Percentiles rank a stretch among this genome's conserved stretches.
phyloP scores from a whole-genome alignment of 164 flowering plant genomes.

The Magnolia sinica region DNA sequence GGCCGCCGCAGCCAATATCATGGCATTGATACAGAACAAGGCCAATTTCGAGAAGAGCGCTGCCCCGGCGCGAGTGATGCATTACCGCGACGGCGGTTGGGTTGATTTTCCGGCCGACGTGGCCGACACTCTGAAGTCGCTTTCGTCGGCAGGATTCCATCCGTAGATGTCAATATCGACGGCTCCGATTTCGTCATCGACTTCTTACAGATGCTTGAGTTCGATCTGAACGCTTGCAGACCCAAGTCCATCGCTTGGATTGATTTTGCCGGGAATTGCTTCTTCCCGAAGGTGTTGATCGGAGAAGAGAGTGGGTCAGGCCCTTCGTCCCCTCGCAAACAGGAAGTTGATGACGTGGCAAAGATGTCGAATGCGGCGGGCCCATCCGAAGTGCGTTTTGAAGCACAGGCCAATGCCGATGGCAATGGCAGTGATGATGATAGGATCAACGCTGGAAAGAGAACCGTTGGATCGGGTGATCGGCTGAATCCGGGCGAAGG shows the following conservation, averaged over 20 bases:
- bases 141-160: slow-evolving; percentile 1
- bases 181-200: slow-evolving; percentile 10
- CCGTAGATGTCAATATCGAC: slow-evolving; percentile 2
- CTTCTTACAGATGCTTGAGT: slow-evolving; percentile 16
- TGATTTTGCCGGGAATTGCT: slow-evolving; percentile 14
- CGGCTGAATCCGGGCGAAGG: neutral
- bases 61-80: slow-evolving; percentile 6
- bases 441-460: no score
- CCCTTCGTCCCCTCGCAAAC: slow-evolving; percentile 1
- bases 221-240: slow-evolving; percentile 4
- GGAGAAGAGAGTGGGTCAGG: neutral
- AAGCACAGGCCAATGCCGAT: no score
- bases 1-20: neutral
- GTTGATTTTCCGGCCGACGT: slow-evolving; percentile 9
- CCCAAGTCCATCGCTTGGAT: slow-evolving; percentile 18
- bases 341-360: slow-evolving; percentile 22
- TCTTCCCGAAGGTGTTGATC: slow-evolving; percentile 11
- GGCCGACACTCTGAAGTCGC: slow-evolving; percentile 1
- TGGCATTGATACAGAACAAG: slow-evolving; percentile 9
- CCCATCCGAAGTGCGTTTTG: neutral
- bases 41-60: slow-evolving; percentile 10
- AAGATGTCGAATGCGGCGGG: no score
- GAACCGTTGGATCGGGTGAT: no score
- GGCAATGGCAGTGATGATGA: no score
- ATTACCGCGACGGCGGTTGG: slow-evolving; percentile 5